These are phyloP conservation scores for Lolium perenne DNA, from an alignment of 176 grass and related monocot species.

Conservation along the genomic window DNA sequence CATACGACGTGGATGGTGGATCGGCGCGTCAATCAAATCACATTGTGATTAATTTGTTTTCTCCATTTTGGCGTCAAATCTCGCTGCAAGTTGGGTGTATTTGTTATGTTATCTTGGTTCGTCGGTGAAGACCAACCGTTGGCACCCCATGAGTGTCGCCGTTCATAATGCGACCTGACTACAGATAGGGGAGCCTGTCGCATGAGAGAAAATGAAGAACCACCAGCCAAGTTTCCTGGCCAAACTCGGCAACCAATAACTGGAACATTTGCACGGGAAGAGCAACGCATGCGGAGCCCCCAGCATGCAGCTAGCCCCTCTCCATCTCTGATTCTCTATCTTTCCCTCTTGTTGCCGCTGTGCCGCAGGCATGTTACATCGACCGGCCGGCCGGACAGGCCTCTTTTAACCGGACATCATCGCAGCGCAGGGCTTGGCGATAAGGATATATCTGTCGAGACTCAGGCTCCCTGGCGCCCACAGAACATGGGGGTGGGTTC, in stretches of 20 bases:
- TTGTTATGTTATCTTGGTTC: slow-evolving; percentile 43
- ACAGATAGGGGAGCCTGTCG: neutral
- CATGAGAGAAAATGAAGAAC: neutral
- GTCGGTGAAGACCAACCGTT: neutral
- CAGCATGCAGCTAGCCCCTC: neutral
- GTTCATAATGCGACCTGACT: neutral
- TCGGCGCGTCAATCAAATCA: slow-evolving; percentile 36
- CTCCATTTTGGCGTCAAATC: neutral
- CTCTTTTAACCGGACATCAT: slow-evolving; percentile 49
- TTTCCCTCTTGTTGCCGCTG: neutral
- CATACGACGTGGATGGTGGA: slow-evolving; percentile 49
- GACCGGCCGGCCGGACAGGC: slow-evolving; percentile 3
- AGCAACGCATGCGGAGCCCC: slow-evolving; percentile 1
- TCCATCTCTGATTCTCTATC: neutral
- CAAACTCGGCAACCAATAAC: neutral
- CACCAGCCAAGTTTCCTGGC: neutral
- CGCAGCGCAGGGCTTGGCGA: slow-evolving; percentile 22
- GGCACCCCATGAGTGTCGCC: neutral
- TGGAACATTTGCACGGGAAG: neutral
- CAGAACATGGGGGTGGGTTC: slow-evolving; percentile 56
- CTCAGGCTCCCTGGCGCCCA: slow-evolving; percentile 32
- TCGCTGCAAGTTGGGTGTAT: slow-evolving; percentile 25
- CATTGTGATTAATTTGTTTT: neutral
- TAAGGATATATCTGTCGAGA: neutral
- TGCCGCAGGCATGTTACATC: slow-evolving; percentile 3